A percentile compares a stretch with the other conserved stretches of the same genome.
Conservation (phyloP, 2,329 filamentous ascomycete genomes). For the Fusarium nelsonii region DNA sequence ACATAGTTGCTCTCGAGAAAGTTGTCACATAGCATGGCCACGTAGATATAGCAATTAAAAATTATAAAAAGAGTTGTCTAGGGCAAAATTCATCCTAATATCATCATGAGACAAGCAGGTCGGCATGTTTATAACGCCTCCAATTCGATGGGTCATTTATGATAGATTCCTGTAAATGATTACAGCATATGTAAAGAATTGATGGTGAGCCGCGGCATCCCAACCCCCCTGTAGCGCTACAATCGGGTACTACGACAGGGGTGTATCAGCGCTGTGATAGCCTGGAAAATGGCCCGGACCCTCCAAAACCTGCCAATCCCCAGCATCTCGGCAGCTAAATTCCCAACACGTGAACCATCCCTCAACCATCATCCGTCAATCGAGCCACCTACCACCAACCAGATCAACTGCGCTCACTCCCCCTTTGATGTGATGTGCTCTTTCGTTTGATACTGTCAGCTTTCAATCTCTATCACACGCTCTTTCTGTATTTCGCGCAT, state of each 20-base stretch:
- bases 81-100: not conserved
- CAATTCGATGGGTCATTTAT: not conserved
- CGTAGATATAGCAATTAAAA: too few relatives aligned
- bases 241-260: constrained; percentile 13
- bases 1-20: not conserved
- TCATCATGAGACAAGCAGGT: constrained; percentile 1
- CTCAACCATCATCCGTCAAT: constrained; percentile 48
- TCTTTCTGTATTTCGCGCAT: constrained; percentile 29
- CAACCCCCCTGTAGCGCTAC: constrained; percentile 20
- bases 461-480: not conserved
- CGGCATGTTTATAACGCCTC: not conserved
- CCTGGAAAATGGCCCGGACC: constrained; percentile 21
- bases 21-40: not conserved
- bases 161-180: constrained; percentile 9
- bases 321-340: constrained; percentile 45
- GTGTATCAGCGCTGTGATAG: constrained; percentile 3
- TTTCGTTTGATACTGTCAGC: constrained; percentile 12
- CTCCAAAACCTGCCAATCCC: constrained; percentile 22
- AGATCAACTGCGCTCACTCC: constrained; percentile 36
- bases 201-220: constrained; percentile 33
- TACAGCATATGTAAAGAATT: constrained; percentile 5
- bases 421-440: constrained; percentile 8
- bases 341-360: constrained; percentile 48
- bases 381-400: constrained; percentile 30
- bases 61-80: not conserved